phyloP scores from a whole-genome alignment of 2,329 filamentous ascomycete species.

The Cyclaneusma minus region DNA sequence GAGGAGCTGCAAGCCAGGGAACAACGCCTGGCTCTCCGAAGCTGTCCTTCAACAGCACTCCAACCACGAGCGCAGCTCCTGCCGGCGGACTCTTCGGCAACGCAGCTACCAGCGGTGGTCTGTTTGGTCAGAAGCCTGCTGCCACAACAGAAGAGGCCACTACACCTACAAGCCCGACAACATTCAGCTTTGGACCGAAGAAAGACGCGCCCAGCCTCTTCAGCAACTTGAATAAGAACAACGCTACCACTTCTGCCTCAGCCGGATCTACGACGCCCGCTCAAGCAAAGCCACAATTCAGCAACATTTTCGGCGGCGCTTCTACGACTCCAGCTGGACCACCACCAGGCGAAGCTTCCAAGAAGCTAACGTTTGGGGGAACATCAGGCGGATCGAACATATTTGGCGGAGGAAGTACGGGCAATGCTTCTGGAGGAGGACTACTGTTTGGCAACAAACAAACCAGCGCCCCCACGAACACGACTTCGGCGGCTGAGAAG shows the following conservation, averaged over 20 bases:
- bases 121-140: constrained; percentile 15
- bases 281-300: constrained; percentile 8
- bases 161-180: too few species aligned
- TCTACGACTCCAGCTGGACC: constrained; percentile 19
- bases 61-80: constrained; percentile 13
- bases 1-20: too few species aligned
- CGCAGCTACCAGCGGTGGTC: constrained; percentile 12
- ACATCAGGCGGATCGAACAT: too few species aligned
- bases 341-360: constrained; percentile 11
- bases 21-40: constrained; percentile 14
- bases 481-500: too few species aligned
- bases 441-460: too few species aligned
- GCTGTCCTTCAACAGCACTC: constrained; percentile 25
- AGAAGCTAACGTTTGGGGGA: too few species aligned
- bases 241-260: constrained; percentile 8
- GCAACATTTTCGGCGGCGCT: constrained; percentile 7
- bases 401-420: too few species aligned
- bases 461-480: too few species aligned
- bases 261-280: constrained; percentile 15
- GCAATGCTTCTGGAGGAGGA: too few species aligned
- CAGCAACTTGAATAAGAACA: constrained; percentile 2
- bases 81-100: constrained; percentile 6
- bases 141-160: constrained; percentile 6
- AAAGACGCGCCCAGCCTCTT: constrained; percentile 2
- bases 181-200: constrained; percentile 7